Percentiles rank a stretch among this genome's conserved stretches.
Evolutionary conservation across 1,284 basidiomycete species (phyloP).

Genomic region (Ganoderma lingzhi): DNA sequence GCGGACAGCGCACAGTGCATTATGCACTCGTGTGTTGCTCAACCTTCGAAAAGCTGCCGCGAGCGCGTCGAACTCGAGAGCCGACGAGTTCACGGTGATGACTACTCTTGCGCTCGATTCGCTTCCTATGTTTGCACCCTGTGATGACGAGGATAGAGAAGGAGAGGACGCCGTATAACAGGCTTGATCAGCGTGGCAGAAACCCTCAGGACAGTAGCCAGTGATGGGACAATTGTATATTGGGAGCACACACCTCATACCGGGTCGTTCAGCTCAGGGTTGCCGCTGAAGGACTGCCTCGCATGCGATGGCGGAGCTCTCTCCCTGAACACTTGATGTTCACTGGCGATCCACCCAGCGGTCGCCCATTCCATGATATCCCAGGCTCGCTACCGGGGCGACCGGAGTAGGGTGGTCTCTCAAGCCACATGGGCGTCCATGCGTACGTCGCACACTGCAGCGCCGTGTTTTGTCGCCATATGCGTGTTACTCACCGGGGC

Average conservation of each 20-base stretch:
- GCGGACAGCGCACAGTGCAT: background rate
- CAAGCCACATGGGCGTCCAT: too few species aligned
- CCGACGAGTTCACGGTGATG: background rate
- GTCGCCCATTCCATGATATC: too few species aligned
- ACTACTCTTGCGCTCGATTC: background rate
- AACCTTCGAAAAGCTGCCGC: slow-evolving; percentile 12
- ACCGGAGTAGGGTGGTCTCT: too few species aligned
- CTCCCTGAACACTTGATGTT: too few species aligned
- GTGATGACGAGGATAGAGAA: background rate
- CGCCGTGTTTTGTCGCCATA: too few species aligned
- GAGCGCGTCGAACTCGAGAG: background rate
- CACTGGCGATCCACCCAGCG: too few species aligned
- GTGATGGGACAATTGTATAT: background rate
- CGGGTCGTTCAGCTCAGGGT: background rate
- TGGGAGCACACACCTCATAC: background rate
- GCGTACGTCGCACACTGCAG: too few species aligned
- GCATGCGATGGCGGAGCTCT: too few species aligned
- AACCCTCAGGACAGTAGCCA: too few species aligned
- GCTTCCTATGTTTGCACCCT: background rate
- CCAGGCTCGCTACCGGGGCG: too few species aligned
- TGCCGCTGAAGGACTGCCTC: too few species aligned
- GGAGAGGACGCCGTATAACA: background rate
- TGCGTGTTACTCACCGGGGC: too few species aligned
- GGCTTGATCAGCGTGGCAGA: background rate
- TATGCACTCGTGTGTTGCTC: slow-evolving; percentile 10